A percentile compares a stretch with the other conserved stretches of the same genome.
Conservation (phyloP, 1,284 basidiomycete species). For the Tilletia setariae region DNA sequence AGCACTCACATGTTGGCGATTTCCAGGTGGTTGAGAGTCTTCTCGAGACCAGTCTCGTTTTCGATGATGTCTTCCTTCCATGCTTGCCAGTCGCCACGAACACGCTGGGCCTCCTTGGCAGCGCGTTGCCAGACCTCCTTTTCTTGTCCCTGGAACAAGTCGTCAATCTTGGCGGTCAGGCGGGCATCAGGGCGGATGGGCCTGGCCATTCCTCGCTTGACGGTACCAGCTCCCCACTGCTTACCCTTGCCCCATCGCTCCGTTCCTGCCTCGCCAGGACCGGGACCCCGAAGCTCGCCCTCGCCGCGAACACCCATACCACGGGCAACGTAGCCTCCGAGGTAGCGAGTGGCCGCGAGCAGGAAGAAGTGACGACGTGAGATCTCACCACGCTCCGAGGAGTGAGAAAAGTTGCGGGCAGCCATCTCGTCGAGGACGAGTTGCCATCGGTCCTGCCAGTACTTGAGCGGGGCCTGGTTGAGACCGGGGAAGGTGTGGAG, state of each 20-base stretch:
- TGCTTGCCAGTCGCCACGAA: conserved; percentile 19
- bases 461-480: conserved; percentile 22
- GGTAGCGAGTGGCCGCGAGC: conserved; percentile 18
- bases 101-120: conserved; percentile 6
- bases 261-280: conserved; percentile 19
- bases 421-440: conserved; percentile 21
- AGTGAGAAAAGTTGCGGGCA: conserved; percentile 18
- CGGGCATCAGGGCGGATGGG: conserved; percentile 17
- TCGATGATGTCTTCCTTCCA: conserved; percentile 25
- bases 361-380: conserved; percentile 20
- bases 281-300: conserved; percentile 23
- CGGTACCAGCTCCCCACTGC: conserved; percentile 25
- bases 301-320: conserved; percentile 24
- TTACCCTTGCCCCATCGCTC: conserved; percentile 24
- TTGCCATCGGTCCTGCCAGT: conserved; percentile 20
- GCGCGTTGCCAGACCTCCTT: conserved; percentile 12
- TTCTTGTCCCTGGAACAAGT: conserved; percentile 15
- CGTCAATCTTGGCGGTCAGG: conserved; percentile 9
- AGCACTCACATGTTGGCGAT: conserved; percentile 14
- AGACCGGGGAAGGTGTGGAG: conserved; percentile 24
- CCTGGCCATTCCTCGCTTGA: conserved; percentile 21
- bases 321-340: conserved; percentile 19
- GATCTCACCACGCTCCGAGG: conserved; percentile 17
- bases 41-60: conserved; percentile 20
- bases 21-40: conserved; percentile 19